Evolutionary conservation across 202 grass and related monocot species (phyloP), one percentile per base, ranked within the genome.

Genomic region (Zizania palustris): DNA sequence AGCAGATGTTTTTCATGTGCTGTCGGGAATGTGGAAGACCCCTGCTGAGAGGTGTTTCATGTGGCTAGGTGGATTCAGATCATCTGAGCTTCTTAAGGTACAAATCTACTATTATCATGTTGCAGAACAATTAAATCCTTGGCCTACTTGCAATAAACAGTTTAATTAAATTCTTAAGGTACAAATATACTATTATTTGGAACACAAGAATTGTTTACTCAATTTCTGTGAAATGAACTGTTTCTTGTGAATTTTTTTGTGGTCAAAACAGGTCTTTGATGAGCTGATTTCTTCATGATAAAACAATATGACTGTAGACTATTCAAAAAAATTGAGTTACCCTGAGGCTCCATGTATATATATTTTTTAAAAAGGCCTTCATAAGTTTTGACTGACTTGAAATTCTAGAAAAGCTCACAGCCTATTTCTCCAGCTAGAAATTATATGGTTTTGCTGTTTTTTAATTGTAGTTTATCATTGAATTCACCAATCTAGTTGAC

Each of bases 1-100:
- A 74, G 66, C 89, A 69, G 93, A 96, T 60, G 93, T 96, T 82
- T 96, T 92, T 22, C 93, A 96, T 76, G 84, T 96, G 72, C 59
- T 96, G 39, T 96, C 93, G 1, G 93, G 93, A 59, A 92, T 92
- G 93, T 96, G 93, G 93, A 90, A 96, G 69, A 88, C 93, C 11
- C 93, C 93, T 75, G 89, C 93, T 9, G 93, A 96, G 76, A 89
- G 93, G 63, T 92, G 93, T 74, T 96, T 96, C 84, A 83, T 96
- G 83, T 96, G 93, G 93, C 78, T 96, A 71, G 93, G 93, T 48
- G 93, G 93, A 60, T 96, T 92, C 45, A 83, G 87, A 76, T 92
- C 89, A 18, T 96, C 93, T 45, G 93, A 96, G 58, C 84, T 96
- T 77, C 93, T 96, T 43, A 96, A 96, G 89, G 89, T 92, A 83